Evolutionary conservation across 345 rosid genomes (phyloP).

Genomic region (Durio zibethinus): DNA sequence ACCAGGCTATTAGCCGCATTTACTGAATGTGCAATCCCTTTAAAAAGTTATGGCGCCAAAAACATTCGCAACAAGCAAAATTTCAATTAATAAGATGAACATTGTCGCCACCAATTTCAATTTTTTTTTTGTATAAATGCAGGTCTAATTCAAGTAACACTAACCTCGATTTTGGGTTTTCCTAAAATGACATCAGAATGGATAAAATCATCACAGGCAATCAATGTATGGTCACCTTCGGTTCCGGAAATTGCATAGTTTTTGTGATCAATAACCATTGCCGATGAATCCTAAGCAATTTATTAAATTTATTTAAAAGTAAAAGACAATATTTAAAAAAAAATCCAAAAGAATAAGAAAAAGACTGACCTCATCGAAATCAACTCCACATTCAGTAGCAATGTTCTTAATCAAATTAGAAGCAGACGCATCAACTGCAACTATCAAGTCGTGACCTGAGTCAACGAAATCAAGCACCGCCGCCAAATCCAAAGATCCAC

Average conservation of each 20-base stretch:
- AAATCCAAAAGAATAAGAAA: neutral
- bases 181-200: slow-evolving; percentile 55
- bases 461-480: slow-evolving; percentile 65
- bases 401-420: slow-evolving; percentile 54
- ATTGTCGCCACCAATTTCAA: neutral
- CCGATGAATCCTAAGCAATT: slow-evolving; percentile 49
- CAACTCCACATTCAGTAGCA: slow-evolving; percentile 65
- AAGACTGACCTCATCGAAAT: slow-evolving; percentile 62
- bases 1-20: slow-evolving; percentile 59
- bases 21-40: slow-evolving; percentile 65
- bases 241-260: slow-evolving; percentile 46
- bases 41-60: slow-evolving; percentile 64
- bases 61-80: slow-evolving; percentile 12
- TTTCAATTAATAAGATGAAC: neutral
- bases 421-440: slow-evolving; percentile 61
- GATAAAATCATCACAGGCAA: slow-evolving; percentile 51
- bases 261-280: slow-evolving; percentile 61
- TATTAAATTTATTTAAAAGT: neutral
- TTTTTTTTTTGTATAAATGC: neutral
- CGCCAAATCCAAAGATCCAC: slow-evolving; percentile 55
- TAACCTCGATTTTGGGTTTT: slow-evolving; percentile 47
- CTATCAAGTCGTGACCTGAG: slow-evolving; percentile 64
- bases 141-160: neutral
- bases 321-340: neutral
- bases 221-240: slow-evolving; percentile 62